These are phyloP conservation scores for Leishmania aethiopica DNA, from an alignment of 208 protist species.

Conservation along the genomic window DNA sequence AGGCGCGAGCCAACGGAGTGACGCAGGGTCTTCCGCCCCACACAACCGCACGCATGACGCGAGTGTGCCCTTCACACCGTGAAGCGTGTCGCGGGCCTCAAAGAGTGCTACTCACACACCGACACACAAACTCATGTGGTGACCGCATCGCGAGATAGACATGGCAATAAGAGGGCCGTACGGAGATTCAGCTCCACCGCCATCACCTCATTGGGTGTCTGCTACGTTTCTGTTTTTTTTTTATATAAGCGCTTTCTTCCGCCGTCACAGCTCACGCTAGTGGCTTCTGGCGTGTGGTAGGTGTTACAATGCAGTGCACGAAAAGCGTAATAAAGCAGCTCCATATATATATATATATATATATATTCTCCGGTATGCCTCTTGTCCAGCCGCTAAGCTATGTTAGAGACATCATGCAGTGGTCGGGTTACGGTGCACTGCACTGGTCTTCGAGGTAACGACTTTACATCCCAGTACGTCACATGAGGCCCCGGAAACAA, in stretches of 20 bases:
- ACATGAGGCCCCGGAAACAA: not conserved
- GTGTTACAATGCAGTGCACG: not conserved
- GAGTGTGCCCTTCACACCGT: not conserved
- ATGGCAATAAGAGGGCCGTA: not conserved
- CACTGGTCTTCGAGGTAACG: conserved; percentile 6
- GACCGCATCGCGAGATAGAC: not conserved
- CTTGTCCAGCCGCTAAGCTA: not conserved
- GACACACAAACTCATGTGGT: not conserved
- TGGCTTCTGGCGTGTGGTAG: not conserved
- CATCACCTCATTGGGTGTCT: not conserved
- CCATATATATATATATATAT: not conserved
- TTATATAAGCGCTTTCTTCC: not conserved
- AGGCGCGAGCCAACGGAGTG: not conserved
- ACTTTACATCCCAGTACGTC: not conserved
- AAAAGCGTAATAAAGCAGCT: conserved; percentile 3
- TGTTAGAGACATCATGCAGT: conserved; percentile 12
- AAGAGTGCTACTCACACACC: not conserved
- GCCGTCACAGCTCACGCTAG: not conserved
- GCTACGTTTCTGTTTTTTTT: not conserved
- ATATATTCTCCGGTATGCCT: not conserved
- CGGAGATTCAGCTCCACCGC: no score
- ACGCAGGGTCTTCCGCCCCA: not conserved
- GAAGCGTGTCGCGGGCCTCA: not conserved
- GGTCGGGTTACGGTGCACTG: conserved; percentile 29
- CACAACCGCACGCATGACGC: not conserved